Evolutionary conservation across 805 yeast species (phyloP), one percentile per base, ranked within the genome.

Genomic region (Diddensiella santjacobensis): DNA sequence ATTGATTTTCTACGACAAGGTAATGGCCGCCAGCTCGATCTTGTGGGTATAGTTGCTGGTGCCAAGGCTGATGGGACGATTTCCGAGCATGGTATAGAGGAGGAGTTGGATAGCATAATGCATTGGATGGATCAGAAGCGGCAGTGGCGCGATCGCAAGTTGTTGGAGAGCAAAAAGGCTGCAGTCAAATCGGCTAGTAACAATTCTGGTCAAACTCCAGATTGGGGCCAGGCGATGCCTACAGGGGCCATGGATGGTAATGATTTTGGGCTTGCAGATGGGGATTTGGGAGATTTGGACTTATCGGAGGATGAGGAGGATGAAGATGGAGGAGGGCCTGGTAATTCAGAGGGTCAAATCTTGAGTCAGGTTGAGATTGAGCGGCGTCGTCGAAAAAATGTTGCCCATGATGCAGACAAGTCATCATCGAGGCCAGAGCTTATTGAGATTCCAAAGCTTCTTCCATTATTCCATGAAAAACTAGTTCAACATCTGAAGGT

Each of bases 1-100:
- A 69, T 89, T 22, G 68, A 71, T 10, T 79, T 87, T 52, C 67
- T 90, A 44, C 75, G 86, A 48, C 70, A 72, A 45, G 87, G 90
- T 48, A 81, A 57, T 41, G 52, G 51, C 67, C 72, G 41, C 67
- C 72, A 45, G 48, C 56, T 86, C 3, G 77, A 79, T 53, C 60
- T 87, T 24, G 63, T 47, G 18, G 53, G 47, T 1, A 37, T 54
- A 1, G 52, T 57, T 2, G 19, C 44, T 31, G 8, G 13, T 5
- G 42, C 23, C 10, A 31, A 30, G 13, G 22, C 20, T 17, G 49
- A 51, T 3, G 65, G 74, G 30, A 48, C 6, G 1, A 42, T 40
- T 11, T 22, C 42, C 15, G 36, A 52, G 0, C 59, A 53, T 1
- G 58, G 56, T 13, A 49, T 78, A 22, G 50, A 61, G 26, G 44